A percentile compares a stretch with the other conserved stretches of the same genome.
phyloP scores from a whole-genome alignment of 2,329 filamentous ascomycete genomes.

The Cytospora piceicola region DNA sequence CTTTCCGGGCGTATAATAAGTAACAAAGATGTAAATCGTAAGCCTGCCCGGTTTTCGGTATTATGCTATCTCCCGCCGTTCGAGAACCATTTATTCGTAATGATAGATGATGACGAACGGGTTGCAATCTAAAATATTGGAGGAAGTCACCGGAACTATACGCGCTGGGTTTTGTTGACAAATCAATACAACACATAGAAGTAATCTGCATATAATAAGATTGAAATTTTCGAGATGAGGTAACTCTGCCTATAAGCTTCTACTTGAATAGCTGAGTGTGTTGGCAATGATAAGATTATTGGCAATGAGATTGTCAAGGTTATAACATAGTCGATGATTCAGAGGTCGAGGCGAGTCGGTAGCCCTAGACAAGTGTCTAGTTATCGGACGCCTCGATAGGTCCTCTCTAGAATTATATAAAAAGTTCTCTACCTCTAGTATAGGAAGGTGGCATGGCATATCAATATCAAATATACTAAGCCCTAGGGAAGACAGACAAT shows the following conservation, averaged over 20 bases:
- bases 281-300: rapidly evolving
- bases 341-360: neutral
- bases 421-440: neutral
- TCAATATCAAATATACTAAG: neutral
- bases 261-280: too few species aligned
- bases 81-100: too few species aligned
- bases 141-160: too few species aligned
- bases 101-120: too few species aligned
- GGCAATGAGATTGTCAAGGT: neutral
- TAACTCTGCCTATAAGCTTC: too few species aligned
- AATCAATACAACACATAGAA: too few species aligned
- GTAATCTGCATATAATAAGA: too few species aligned
- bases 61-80: neutral
- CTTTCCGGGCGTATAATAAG: neutral
- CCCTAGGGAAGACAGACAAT: neutral
- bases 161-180: too few species aligned
- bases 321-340: neutral
- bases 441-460: neutral
- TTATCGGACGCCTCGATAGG: neutral
- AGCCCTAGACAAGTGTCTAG: neutral
- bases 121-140: too few species aligned
- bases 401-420: neutral
- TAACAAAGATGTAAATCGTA: neutral
- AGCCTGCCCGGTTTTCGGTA: neutral
- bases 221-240: too few species aligned